Conservation (phyloP, 2,329 filamentous ascomycete species). For the Cladosporium oxysporum region DNA sequence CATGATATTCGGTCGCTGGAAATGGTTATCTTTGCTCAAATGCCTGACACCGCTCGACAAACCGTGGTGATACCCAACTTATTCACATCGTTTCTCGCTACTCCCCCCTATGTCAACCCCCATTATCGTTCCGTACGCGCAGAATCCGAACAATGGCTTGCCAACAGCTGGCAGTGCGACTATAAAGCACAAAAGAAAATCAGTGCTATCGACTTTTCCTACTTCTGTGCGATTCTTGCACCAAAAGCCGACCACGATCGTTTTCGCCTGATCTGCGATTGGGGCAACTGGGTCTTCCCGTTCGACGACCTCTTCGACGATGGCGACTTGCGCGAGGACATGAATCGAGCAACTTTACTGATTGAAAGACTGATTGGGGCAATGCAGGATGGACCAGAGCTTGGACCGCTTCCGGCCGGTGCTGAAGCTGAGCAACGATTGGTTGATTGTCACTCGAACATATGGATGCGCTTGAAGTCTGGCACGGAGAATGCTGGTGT, state of each 20-base stretch:
- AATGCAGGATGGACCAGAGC: background rate
- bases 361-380: background rate
- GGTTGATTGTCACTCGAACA: background rate
- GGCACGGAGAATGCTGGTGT: background rate
- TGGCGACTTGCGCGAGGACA: background rate
- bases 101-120: background rate
- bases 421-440: background rate
- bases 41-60: background rate
- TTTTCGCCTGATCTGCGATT: constrained; percentile 3
- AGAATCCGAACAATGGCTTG: constrained; percentile 2
- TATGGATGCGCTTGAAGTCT: background rate
- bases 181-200: background rate
- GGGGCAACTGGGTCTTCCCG: background rate
- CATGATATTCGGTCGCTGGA: too few species aligned
- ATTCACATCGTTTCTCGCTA: constrained; percentile 1
- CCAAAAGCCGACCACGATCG: background rate
- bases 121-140: background rate
- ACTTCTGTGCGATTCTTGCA: background rate
- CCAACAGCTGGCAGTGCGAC: background rate
- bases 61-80: background rate
- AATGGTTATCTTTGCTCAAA: too few species aligned
- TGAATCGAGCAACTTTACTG: background rate
- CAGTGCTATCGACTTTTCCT: background rate
- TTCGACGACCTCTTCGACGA: constrained; percentile 15
- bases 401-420: background rate